Base-by-base conservation (phyloP, 257 asterid species). In the Capsicum baccatum region DNA sequence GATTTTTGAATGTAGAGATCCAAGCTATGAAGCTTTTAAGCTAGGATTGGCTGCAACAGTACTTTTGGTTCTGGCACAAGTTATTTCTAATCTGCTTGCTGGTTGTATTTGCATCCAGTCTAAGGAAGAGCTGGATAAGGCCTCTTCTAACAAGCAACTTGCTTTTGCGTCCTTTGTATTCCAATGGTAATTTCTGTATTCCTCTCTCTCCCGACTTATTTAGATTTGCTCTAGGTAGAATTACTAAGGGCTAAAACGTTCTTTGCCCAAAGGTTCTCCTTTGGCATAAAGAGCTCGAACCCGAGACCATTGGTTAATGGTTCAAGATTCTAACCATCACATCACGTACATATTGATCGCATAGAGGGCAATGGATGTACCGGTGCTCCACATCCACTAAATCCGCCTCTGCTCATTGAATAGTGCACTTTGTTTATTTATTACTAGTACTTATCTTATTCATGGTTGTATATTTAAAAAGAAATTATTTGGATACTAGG, bases 1-100 rank as follows among this genome's bases (percentile, higher is more conserved):
- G 97, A 86, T 92, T 17, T 84, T 92, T 55, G 97, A 93, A 79
- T 96, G 99, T 88, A 90, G 96, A 68, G 97, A 96, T 64, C 97
- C 98, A 1, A 94, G 98, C 87, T 84, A 93, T 83, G 85, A 88
- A 83, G 99, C 98, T 52, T 96, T 92, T 90, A 92, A 91, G 54
- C 94, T 92, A 2, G 99, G 98, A 8, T 47, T 93, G 87, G 88
- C 92, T 60, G 99, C 98, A 13, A 91, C 91, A 12, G 89, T 90
- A 55, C 88, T 96, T 59, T 81, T 96, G 64, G 84, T 90, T 83
- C 84, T 93, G 8, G 95, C 99, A 14, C 98, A 96, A 80, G 87
- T 85, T 9, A 68, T 89, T 15, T 85, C 91, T 39, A 93, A 88
- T 79, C 60, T 91, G 87, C 85, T 92, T 62, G 92, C 91, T 16